These are phyloP conservation scores for Ogataea salicorniae DNA, from an alignment of 805 yeast species.

Conservation along the genomic window DNA sequence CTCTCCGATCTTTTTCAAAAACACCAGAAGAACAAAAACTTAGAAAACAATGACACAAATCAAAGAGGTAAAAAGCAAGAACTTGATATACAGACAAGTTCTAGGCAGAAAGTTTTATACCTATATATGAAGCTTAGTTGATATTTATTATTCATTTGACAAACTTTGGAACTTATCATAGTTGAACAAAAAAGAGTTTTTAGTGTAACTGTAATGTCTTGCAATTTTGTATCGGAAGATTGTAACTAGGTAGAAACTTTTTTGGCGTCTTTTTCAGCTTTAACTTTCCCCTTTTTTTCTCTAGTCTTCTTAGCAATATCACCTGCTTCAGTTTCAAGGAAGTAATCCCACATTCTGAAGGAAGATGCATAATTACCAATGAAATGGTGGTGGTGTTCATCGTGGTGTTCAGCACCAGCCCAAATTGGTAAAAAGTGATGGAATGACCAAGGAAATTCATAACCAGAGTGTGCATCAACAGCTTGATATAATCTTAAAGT, in stretches of 20 bases:
- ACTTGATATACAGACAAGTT: too few relatives aligned
- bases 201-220: too few relatives aligned
- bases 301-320: conserved; percentile 70
- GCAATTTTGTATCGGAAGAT: too few relatives aligned
- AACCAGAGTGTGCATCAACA: conserved; percentile 95
- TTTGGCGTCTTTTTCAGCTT: conserved; percentile 40
- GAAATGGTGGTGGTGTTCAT: conserved; percentile 93
- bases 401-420: conserved; percentile 99
- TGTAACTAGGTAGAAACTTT: conserved; percentile 3
- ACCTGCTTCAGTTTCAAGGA: conserved; percentile 87
- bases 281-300: conserved; percentile 56
- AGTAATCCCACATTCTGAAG: conserved; percentile 94
- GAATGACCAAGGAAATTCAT: conserved; percentile 95
- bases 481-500: conserved; percentile 89
- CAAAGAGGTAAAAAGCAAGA: too few relatives aligned
- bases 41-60: too few relatives aligned
- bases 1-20: too few relatives aligned
- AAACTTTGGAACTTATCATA: too few relatives aligned
- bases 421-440: conserved; percentile 91
- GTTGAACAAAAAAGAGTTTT: too few relatives aligned
- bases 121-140: too few relatives aligned
- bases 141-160: too few relatives aligned
- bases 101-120: too few relatives aligned
- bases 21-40: too few relatives aligned
- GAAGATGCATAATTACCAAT: conserved; percentile 93